A percentile compares a stretch with the other conserved stretches of the same genome.
Evolutionary conservation across 345 rosid species (phyloP).

Genomic region (Clarkia xantiana): DNA sequence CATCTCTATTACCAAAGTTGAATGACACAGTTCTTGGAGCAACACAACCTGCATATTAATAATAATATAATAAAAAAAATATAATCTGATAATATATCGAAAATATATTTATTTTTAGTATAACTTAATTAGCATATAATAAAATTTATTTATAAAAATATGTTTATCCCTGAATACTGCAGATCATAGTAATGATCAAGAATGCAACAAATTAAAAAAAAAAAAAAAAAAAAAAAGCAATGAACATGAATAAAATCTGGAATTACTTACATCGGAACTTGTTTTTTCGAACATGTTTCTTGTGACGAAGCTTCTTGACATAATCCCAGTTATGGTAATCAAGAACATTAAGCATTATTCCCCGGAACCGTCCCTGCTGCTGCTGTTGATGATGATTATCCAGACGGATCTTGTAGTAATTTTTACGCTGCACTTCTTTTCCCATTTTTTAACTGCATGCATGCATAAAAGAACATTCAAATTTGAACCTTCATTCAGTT

Average conservation of each 20-base stretch:
- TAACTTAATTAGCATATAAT: too few species aligned
- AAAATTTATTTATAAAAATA: too few species aligned
- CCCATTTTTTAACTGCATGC: slow-evolving; percentile 29
- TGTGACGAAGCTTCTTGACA: slow-evolving; percentile 7
- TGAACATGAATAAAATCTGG: not conserved
- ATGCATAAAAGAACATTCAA: too few species aligned
- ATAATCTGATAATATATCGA: too few species aligned
- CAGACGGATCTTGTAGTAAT: slow-evolving; percentile 17
- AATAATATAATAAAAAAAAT: too few species aligned
- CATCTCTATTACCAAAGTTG: slow-evolving; percentile 13
- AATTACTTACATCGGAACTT: not conserved
- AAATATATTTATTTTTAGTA: too few species aligned
- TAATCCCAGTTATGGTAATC: slow-evolving; percentile 37
- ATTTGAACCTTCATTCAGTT: too few species aligned
- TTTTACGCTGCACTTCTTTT: slow-evolving; percentile 18
- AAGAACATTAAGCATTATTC: slow-evolving; percentile 44
- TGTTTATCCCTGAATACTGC: too few species aligned
- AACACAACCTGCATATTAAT: slow-evolving; percentile 37
- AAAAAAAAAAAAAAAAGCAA: too few species aligned
- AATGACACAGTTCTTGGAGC: slow-evolving; percentile 37
- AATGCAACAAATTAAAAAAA: not conserved
- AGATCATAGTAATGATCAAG: not conserved
- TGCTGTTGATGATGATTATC: slow-evolving; percentile 27
- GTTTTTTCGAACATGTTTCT: not conserved
- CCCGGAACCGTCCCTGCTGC: slow-evolving; percentile 46